phyloP scores from a whole-genome alignment of 2,329 filamentous ascomycete genomes.

The Venturia effusa region DNA sequence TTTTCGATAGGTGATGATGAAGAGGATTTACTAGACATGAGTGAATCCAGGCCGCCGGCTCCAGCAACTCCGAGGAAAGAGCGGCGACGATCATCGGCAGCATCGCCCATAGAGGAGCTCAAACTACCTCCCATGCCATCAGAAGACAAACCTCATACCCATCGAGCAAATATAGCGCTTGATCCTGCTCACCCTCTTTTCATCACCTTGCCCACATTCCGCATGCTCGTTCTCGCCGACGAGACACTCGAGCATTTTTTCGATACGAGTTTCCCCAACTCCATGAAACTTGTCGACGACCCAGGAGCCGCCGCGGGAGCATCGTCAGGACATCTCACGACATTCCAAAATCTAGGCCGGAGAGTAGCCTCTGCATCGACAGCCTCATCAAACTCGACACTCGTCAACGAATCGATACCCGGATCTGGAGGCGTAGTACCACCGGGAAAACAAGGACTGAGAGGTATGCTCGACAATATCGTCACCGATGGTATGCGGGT shows the following conservation, averaged over 20 bases:
- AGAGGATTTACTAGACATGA: slow-evolving; percentile 52
- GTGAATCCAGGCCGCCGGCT: slow-evolving; percentile 29
- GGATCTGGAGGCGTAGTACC: slow-evolving; percentile 16
- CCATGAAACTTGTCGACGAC: slow-evolving; percentile 73
- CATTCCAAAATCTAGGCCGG: slow-evolving; percentile 52
- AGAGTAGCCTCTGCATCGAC: slow-evolving; percentile 39
- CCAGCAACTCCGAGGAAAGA: slow-evolving; percentile 16
- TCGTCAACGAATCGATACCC: slow-evolving; percentile 19
- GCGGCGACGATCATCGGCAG: slow-evolving; percentile 15
- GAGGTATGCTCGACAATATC: slow-evolving; percentile 93
- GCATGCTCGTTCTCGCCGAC: slow-evolving; percentile 95
- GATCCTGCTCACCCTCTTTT: slow-evolving; percentile 89
- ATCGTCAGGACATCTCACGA: slow-evolving; percentile 65
- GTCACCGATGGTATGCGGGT: slow-evolving; percentile 96
- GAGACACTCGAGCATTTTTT: slow-evolving; percentile 96
- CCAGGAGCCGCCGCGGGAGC: slow-evolving; percentile 36
- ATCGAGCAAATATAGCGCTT: slow-evolving; percentile 77
- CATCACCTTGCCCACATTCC: slow-evolving; percentile 93
- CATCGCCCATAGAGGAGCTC: slow-evolving; percentile 19
- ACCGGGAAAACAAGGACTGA: slow-evolving; percentile 57
- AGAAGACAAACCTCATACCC: slow-evolving; percentile 50
- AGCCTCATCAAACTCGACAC: slow-evolving; percentile 19
- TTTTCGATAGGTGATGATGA: slow-evolving; percentile 68
- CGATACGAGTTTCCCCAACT: slow-evolving; percentile 86
- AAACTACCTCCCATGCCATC: slow-evolving; percentile 22